phyloP scores from a whole-genome alignment of 192 early-diverging fungal species.

The Linnemannia hyalina region DNA sequence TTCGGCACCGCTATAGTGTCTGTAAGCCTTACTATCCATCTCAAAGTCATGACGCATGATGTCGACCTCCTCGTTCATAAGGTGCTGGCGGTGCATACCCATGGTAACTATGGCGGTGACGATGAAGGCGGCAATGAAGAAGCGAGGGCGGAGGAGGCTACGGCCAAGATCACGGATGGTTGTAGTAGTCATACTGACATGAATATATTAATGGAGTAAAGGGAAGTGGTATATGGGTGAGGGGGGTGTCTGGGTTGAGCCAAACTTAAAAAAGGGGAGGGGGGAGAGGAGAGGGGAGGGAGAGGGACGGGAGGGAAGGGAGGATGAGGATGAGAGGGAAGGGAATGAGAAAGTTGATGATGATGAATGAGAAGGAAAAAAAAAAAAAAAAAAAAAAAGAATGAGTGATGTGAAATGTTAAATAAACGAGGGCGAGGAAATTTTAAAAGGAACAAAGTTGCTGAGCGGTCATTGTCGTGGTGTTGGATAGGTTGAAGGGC shows the following conservation, averaged over 20 bases:
- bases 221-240: too few species aligned
- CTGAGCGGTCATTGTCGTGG: too few species aligned
- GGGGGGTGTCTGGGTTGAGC: constrained; percentile 1
- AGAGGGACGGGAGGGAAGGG: background rate
- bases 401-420: too few species aligned
- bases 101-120: background rate
- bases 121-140: background rate
- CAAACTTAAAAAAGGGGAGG: background rate
- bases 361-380: too few species aligned
- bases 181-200: background rate
- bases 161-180: constrained; percentile 1
- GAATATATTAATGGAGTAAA: background rate
- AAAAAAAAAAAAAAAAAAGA: too few species aligned
- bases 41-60: background rate
- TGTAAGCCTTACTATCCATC: background rate
- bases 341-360: too few species aligned
- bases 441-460: too few species aligned
- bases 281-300: background rate
- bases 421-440: too few species aligned
- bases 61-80: background rate
- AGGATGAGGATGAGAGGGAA: background rate
- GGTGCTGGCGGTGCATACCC: background rate
- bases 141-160: background rate
- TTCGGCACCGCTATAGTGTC: background rate
- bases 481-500: too few species aligned